phyloP scores from a whole-genome alignment of 192 early-diverging fungal species.

The Rhizophagus clarus region DNA sequence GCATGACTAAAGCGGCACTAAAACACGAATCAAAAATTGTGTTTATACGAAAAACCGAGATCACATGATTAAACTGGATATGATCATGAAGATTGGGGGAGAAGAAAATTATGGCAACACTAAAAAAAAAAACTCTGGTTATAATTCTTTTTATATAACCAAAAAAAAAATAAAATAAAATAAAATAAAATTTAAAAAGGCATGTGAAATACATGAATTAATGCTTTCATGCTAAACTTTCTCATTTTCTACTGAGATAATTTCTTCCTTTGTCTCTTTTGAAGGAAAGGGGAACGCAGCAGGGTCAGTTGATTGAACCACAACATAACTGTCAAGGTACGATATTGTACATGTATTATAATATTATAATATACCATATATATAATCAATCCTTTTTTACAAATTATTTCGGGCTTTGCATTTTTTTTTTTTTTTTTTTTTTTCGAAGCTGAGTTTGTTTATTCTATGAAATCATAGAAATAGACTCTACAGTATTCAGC shows the following conservation, averaged over 20 bases:
- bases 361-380: too few relatives aligned
- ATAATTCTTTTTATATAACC: background rate
- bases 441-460: background rate
- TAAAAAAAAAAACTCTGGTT: too few relatives aligned
- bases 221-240: background rate
- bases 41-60: too few relatives aligned
- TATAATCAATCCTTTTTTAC: too few relatives aligned
- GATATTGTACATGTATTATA: background rate
- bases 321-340: background rate
- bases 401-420: background rate
- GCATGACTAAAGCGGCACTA: too few relatives aligned
- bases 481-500: too few relatives aligned
- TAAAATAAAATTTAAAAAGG: background rate
- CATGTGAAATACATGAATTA: background rate
- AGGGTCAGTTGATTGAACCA: background rate
- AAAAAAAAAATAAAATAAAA: background rate
- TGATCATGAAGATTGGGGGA: too few relatives aligned
- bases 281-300: background rate
- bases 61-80: too few relatives aligned
- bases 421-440: background rate
- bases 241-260: background rate
- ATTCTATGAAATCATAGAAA: background rate
- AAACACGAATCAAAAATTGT: too few relatives aligned
- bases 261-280: background rate
- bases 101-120: too few relatives aligned